These are phyloP conservation scores for Zygosaccharomyces sapae DNA, from an alignment of 1,139 yeast genomes.

Conservation along the genomic window DNA sequence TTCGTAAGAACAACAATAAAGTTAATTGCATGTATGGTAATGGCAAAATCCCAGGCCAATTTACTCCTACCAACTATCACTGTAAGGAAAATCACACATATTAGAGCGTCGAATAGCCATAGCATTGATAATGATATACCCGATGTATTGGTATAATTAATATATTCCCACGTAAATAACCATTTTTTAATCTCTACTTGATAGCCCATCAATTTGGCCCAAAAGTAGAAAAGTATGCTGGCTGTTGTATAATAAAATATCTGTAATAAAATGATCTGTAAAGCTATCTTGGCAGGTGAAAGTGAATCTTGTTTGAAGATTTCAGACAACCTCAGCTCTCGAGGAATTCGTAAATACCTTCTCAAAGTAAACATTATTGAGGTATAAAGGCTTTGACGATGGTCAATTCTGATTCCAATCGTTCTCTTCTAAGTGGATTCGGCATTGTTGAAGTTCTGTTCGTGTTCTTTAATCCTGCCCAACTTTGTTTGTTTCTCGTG, in stretches of 20 bases:
- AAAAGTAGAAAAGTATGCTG: constrained; percentile 49
- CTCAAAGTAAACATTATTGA: constrained; percentile 26
- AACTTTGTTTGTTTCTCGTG: constrained; percentile 2
- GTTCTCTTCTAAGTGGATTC: neutral
- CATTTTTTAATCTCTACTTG: constrained; percentile 54
- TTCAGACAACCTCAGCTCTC: constrained; percentile 32
- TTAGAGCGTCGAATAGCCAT: constrained; percentile 76
- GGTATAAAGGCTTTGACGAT: neutral
- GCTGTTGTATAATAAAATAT: constrained; percentile 65
- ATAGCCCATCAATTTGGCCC: constrained; percentile 59
- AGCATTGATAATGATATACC: constrained; percentile 69
- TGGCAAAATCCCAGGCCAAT: constrained; percentile 91
- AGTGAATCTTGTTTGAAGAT: constrained; percentile 38
- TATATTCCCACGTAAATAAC: constrained; percentile 79
- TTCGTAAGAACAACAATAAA: constrained; percentile 64
- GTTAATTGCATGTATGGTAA: constrained; percentile 81
- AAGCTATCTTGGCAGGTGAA: constrained; percentile 42
- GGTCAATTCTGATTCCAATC: neutral
- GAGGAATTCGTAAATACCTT: constrained; percentile 32
- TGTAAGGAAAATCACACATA: constrained; percentile 78
- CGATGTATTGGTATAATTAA: constrained; percentile 70
- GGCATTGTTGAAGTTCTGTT: too few species aligned
- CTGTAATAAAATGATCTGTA: constrained; percentile 63
- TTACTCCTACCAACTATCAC: constrained; percentile 87
- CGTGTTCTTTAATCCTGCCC: constrained; percentile 2